Percentiles rank a stretch among this genome's conserved stretches.
Evolutionary conservation across 2,329 filamentous ascomycete species (phyloP).

Genomic region (Nothophoma quercina): DNA sequence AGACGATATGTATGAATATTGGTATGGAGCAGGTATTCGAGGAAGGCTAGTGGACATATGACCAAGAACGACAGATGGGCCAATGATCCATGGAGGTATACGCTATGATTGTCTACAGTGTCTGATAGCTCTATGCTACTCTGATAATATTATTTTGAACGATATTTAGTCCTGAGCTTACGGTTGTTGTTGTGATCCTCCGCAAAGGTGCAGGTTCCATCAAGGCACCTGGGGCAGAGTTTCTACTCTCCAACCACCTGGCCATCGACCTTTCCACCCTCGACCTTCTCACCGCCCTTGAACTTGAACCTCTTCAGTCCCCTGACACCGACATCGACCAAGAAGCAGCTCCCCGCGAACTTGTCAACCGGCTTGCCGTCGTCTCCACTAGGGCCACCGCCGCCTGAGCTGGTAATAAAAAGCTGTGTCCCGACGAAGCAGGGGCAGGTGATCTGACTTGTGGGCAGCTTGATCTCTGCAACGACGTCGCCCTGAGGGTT

Average conservation of each 20-base stretch:
- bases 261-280: constrained; percentile 41
- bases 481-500: constrained; percentile 72
- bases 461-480: constrained; percentile 78
- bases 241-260: constrained; percentile 35
- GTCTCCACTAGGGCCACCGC: constrained; percentile 42
- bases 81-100: too few relatives aligned
- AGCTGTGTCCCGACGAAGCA: constrained; percentile 78
- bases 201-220: not conserved
- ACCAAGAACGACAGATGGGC: too few relatives aligned
- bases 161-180: too few relatives aligned
- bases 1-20: too few relatives aligned
- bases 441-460: constrained; percentile 80
- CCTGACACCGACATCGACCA: constrained; percentile 75
- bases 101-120: too few relatives aligned
- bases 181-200: too few relatives aligned
- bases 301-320: constrained; percentile 58
- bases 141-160: too few relatives aligned
- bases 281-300: constrained; percentile 39
- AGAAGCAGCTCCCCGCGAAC: constrained; percentile 75
- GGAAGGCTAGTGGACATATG: too few relatives aligned
- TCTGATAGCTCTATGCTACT: too few relatives aligned
- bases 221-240: not conserved
- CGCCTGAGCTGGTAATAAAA: constrained; percentile 77
- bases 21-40: too few relatives aligned
- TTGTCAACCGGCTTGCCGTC: constrained; percentile 71